These are phyloP conservation scores for Euphorbia celastroides DNA, from an alignment of 441 rosid species.

Conservation along the genomic window DNA sequence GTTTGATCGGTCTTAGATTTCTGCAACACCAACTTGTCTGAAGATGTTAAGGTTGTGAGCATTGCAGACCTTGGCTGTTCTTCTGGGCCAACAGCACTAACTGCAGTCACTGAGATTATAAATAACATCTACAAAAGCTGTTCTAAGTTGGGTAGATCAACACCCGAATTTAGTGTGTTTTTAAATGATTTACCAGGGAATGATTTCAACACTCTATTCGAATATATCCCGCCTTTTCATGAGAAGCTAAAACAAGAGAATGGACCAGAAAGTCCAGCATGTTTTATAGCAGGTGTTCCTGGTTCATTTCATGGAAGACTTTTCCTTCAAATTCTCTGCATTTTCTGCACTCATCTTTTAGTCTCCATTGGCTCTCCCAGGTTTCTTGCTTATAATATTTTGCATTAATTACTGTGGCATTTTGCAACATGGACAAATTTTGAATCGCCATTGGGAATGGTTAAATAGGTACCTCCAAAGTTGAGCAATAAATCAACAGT, in stretches of 20 bases:
- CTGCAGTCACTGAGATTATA: slow-evolving; percentile 19
- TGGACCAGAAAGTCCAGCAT: slow-evolving; percentile 20
- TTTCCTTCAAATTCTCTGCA: slow-evolving; percentile 23
- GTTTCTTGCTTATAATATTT: slow-evolving; percentile 11
- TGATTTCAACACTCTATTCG: slow-evolving; percentile 45
- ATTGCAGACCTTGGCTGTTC: slow-evolving; percentile 45
- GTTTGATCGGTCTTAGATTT: slow-evolving; percentile 25
- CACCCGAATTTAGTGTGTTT: slow-evolving; percentile 28
- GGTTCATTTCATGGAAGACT: slow-evolving; percentile 25
- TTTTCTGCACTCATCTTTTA: slow-evolving; percentile 36
- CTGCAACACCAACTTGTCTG: slow-evolving; percentile 15
- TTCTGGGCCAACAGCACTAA: slow-evolving; percentile 36
- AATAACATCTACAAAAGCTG: slow-evolving; percentile 13
- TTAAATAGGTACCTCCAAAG: slow-evolving; percentile 35
- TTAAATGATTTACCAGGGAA: slow-evolving; percentile 31
- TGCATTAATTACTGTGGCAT: not conserved
- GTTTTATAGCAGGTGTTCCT: slow-evolving; percentile 22
- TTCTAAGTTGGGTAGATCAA: slow-evolving; percentile 13
- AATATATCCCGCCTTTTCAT: slow-evolving; percentile 28
- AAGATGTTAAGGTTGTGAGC: not conserved
- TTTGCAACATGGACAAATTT: not conserved
- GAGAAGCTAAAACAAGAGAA: slow-evolving; percentile 25
- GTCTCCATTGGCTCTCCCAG: slow-evolving; percentile 55
- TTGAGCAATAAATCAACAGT: slow-evolving; percentile 16
- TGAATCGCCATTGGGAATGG: not conserved